A percentile compares a stretch with the other conserved stretches of the same genome.
These are phyloP conservation scores for Dactylellina haptotyla DNA, from an alignment of 2,329 filamentous ascomycete species.

Conservation along the genomic window DNA sequence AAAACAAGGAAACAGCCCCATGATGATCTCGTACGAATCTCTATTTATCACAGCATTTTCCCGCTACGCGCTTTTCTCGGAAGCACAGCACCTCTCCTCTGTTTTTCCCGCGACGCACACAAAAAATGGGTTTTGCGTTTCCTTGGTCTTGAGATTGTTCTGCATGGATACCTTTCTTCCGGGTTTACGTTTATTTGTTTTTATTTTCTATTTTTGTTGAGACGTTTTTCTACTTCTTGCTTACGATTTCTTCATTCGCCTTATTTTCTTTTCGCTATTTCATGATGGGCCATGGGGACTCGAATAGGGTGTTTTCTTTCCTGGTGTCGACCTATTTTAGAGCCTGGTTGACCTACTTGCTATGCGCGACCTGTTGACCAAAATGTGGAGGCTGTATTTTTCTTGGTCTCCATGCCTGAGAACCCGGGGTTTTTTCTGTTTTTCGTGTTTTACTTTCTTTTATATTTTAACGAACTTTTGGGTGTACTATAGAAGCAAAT, in stretches of 20 bases:
- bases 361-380: too few relatives aligned
- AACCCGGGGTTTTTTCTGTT: neutral
- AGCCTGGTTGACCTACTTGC: slow-evolving; percentile 9
- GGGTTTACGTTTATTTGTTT: neutral
- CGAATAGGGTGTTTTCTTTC: slow-evolving; percentile 23
- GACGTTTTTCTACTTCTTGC: neutral
- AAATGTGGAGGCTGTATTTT: too few relatives aligned
- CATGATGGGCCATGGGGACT: slow-evolving; percentile 28
- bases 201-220: neutral
- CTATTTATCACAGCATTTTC: too few relatives aligned
- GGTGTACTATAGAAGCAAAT: slow-evolving; percentile 36
- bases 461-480: slow-evolving; percentile 1
- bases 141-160: slow-evolving; percentile 11
- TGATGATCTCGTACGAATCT: too few relatives aligned
- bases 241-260: neutral
- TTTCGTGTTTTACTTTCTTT: slow-evolving; percentile 6
- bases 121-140: slow-evolving; percentile 12
- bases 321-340: slow-evolving; percentile 17
- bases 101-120: slow-evolving; percentile 1
- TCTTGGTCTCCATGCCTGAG: neutral
- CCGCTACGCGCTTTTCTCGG: too few relatives aligned
- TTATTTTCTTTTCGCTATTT: slow-evolving; percentile 10
- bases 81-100: too few relatives aligned
- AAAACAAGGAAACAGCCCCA: neutral
- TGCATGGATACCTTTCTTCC: slow-evolving; percentile 31